A percentile compares a stretch with the other conserved stretches of the same genome.
Conservation (phyloP, 108 stramenopile genomes). For the Fistulifera pelliculosa region DNA sequence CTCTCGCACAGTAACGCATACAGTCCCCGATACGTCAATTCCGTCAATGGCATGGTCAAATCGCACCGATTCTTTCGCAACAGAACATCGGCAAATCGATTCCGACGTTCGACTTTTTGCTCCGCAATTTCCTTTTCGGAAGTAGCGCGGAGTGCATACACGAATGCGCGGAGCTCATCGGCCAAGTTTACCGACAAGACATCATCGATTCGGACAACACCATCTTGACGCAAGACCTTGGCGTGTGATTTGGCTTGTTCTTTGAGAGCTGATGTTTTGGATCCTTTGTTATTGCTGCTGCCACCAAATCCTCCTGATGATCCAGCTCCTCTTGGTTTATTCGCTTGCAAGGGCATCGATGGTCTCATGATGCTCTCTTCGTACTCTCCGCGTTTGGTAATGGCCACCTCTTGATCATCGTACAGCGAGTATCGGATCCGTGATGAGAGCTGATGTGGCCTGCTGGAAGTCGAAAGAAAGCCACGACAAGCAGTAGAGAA, state of each 20-base stretch:
- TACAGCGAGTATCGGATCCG: background rate
- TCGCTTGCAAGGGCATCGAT: too few relatives aligned
- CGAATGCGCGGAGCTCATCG: constrained; percentile 42
- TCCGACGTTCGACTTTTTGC: constrained; percentile 33
- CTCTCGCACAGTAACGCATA: constrained; percentile 29
- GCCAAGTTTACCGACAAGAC: constrained; percentile 38
- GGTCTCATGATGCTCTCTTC: too few relatives aligned
- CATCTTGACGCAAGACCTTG: constrained; percentile 44
- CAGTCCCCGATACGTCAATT: constrained; percentile 26
- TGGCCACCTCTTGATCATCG: background rate
- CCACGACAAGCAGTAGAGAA: too few relatives aligned
- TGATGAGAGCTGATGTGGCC: too few relatives aligned
- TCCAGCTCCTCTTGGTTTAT: background rate
- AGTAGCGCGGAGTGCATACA: constrained; percentile 29
- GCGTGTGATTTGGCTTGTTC: constrained; percentile 47
- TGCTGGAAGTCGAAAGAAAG: too few relatives aligned
- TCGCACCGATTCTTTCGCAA: constrained; percentile 70
- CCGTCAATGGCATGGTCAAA: constrained; percentile 51
- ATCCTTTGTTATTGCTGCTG: constrained; percentile 9
- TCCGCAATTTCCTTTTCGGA: constrained; percentile 30
- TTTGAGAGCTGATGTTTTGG: constrained; percentile 21
- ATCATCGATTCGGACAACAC: constrained; percentile 70
- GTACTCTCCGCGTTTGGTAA: background rate
- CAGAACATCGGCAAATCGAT: constrained; percentile 76
- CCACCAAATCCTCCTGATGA: constrained; percentile 33